Evolutionary conservation across 192 early-diverging fungal genomes (phyloP).

Genomic region (Funneliformis mosseae): DNA sequence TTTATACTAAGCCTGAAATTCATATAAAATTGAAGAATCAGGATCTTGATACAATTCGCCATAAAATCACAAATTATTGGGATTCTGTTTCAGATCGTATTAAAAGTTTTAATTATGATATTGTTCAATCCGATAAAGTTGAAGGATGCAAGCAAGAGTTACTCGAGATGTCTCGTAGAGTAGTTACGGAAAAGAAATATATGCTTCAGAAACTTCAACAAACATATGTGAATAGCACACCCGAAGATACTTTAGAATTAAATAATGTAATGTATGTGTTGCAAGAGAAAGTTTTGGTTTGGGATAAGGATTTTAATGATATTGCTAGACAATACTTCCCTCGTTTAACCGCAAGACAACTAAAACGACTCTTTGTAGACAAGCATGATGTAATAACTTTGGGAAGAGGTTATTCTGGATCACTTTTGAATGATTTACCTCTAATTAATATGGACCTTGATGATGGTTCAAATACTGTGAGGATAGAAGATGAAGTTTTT

Average conservation of each 20-base stretch:
- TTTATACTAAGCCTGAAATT: slow-evolving; percentile 62
- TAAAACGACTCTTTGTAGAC: slow-evolving; percentile 66
- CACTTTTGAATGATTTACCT: slow-evolving; percentile 51
- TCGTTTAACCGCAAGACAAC: slow-evolving; percentile 61
- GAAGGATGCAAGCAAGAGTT: slow-evolving; percentile 75
- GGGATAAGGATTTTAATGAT: slow-evolving; percentile 84
- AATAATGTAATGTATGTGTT: slow-evolving; percentile 77
- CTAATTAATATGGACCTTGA: slow-evolving; percentile 43
- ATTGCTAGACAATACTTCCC: slow-evolving; percentile 79
- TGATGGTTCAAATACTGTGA: slow-evolving; percentile 12
- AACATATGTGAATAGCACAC: slow-evolving; percentile 71
- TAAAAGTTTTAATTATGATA: slow-evolving; percentile 77
- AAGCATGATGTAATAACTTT: slow-evolving; percentile 45
- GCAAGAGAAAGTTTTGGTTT: slow-evolving; percentile 76
- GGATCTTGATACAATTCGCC: slow-evolving; percentile 70
- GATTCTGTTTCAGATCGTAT: slow-evolving; percentile 83
- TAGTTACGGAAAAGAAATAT: slow-evolving; percentile 76
- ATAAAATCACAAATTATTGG: slow-evolving; percentile 79
- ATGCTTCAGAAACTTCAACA: slow-evolving; percentile 86
- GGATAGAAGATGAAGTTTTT: slow-evolving; percentile 28
- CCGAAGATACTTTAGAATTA: slow-evolving; percentile 80
- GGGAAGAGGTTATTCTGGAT: slow-evolving; percentile 46
- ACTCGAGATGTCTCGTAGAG: slow-evolving; percentile 67
- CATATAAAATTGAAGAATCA: slow-evolving; percentile 70
- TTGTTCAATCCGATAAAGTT: slow-evolving; percentile 70